Evolutionary conservation across 192 early-diverging fungal species (phyloP), one percentile per base, ranked within the genome.

Genomic region (Oehlia diaphana): DNA sequence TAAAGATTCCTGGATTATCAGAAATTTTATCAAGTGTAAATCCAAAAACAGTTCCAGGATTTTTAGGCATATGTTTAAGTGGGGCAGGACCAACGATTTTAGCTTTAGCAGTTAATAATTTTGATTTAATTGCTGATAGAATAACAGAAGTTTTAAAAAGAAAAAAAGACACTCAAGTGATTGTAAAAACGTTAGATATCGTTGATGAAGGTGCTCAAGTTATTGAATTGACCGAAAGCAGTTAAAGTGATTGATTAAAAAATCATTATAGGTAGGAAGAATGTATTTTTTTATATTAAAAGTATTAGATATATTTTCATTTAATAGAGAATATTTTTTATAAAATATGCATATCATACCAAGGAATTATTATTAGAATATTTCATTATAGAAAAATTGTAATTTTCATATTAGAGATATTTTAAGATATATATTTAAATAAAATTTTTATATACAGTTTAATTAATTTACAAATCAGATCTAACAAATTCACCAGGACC

Each of bases 21-120:
- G 90, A 97, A 80, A 94, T 98, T 83, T 85, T 99, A 33, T 77
- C 87, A 14, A 86, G 92, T 21, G 90, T 93, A 39, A 92, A 90
- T 35, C 94, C 93, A 19, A 89, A 90, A 75, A 91, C 89, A 35
- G 83, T 91, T 35, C 94, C 94, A 0, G 97, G 97, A 7, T 84
- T 99, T 21, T 88, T 98, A 5, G 98, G 98, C 10, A 92, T 95
- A 42, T 98, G 97, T 78, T 86, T 99, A 65, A 95, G 93, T 78
- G 98, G 98, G 65, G 98, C 98, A 4, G 98, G 98, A 2, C 98
- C 98, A 26, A 98, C 97, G 44, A 95, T 99, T 61, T 87, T 99
- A 50, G 95, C 94, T 19, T 85, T 99, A 70, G 96, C 96, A 0
- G 90, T 88, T 4, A 85, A 88, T 70, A 92, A 96, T 82, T 96